phyloP scores from a whole-genome alignment of 75 land plant species.

The Pinus albicaulis region DNA sequence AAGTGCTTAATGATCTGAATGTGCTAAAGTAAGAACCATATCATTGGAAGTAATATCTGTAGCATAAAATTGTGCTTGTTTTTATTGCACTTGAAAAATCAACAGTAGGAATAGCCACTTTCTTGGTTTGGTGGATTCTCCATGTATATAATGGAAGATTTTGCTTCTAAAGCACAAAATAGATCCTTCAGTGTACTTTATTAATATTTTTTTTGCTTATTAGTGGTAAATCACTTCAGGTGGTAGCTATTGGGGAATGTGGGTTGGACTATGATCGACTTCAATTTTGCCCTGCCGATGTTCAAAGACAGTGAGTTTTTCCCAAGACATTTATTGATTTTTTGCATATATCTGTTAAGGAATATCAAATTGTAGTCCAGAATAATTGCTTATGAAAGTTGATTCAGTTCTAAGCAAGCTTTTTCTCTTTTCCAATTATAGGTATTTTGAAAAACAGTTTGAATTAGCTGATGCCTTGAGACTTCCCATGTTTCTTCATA shows the following conservation, averaged over 20 bases:
- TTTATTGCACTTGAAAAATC: no score
- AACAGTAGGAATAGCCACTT: not conserved
- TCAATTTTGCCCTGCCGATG: constrained; percentile 88
- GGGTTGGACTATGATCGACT: constrained; percentile 98
- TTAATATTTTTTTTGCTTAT: not conserved
- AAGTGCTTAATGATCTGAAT: no score
- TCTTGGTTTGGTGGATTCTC: not conserved
- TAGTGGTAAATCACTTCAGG: constrained; percentile 39
- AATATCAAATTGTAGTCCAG: not conserved
- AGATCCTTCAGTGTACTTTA: not conserved
- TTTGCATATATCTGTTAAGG: not conserved
- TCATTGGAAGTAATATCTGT: no score
- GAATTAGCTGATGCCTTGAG: constrained; percentile 73
- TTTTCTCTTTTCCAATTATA: constrained; percentile 19
- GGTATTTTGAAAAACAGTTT: constrained; percentile 98
- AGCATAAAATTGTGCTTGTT: no score
- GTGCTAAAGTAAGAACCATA: no score
- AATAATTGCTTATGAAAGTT: not conserved
- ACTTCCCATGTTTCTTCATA: constrained; percentile 95
- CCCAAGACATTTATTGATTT: not conserved
- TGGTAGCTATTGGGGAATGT: constrained; percentile 99
- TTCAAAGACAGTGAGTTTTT: constrained; percentile 73
- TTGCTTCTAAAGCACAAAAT: not conserved
- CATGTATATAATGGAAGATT: not conserved
- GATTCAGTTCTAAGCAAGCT: not conserved